A percentile compares a stretch with the other conserved stretches of the same genome.
These are phyloP conservation scores for Cystofilobasidium capitatum DNA, from an alignment of 768 basidiomycete genomes.

Conservation along the genomic window DNA sequence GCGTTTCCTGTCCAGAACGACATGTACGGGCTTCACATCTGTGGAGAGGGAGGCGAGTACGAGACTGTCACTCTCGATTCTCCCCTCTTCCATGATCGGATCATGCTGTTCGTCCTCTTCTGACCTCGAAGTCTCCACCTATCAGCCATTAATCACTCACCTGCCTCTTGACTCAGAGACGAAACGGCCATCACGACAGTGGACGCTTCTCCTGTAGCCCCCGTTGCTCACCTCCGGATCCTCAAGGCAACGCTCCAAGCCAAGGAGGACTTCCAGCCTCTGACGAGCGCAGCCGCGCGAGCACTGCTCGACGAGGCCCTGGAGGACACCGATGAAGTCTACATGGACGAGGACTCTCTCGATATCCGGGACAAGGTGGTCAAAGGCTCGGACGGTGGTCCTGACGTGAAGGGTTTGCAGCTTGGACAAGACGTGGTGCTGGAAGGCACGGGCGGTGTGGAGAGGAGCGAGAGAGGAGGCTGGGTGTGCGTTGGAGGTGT, in stretches of 20 bases:
- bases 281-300: conserved; percentile 30
- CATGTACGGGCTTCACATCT: conserved; percentile 80
- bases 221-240: conserved; percentile 82
- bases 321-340: conserved; percentile 14
- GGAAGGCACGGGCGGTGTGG: background rate
- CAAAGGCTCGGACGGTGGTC: background rate
- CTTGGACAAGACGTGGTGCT: conserved; percentile 29
- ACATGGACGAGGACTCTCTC: background rate
- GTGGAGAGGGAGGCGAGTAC: conserved; percentile 97
- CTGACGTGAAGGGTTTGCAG: background rate
- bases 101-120: conserved; percentile 52
- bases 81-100: conserved; percentile 70
- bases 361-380: background rate
- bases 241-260: conserved; percentile 55
- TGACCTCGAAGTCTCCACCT: background rate
- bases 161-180: conserved; percentile 35
- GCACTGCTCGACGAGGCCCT: conserved; percentile 32
- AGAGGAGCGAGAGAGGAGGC: background rate
- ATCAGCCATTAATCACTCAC: background rate
- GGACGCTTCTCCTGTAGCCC: conserved; percentile 56
- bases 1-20: conserved; percentile 49
- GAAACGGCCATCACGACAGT: conserved; percentile 51
- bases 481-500: background rate
- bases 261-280: conserved; percentile 43
- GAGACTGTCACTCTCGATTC: conserved; percentile 86